A percentile compares a stretch with the other conserved stretches of the same genome.
These are phyloP conservation scores for Trichoderma arundinaceum DNA, from an alignment of 2,329 filamentous ascomycete genomes.

Conservation along the genomic window DNA sequence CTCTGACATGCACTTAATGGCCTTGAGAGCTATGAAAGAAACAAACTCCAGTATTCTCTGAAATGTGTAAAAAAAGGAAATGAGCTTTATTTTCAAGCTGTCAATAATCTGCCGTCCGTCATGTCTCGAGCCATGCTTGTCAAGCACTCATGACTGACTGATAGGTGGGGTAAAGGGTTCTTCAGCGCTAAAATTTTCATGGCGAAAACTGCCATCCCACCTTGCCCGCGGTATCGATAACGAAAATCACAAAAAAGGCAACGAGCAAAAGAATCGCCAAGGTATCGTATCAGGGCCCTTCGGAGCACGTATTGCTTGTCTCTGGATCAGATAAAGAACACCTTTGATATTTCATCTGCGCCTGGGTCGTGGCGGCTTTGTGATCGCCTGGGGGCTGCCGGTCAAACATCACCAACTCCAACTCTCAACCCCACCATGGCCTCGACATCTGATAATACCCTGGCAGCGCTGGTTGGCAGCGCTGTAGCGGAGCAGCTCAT, in stretches of 20 bases:
- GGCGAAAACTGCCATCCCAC: constrained; percentile 20
- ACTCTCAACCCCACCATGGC: constrained; percentile 27
- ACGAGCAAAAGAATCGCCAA: constrained; percentile 4
- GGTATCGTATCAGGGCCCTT: background rate
- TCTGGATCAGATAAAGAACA: background rate
- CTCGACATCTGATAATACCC: constrained; percentile 4
- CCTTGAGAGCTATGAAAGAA: background rate
- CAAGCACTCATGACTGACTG: background rate
- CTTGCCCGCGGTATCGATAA: constrained; percentile 14
- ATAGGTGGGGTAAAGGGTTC: constrained; percentile 16
- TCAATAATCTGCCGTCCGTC: no score
- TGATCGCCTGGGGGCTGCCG: background rate
- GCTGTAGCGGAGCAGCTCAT: constrained; percentile 28
- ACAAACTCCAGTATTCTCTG: no score
- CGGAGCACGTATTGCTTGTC: background rate
- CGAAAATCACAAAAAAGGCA: constrained; percentile 21
- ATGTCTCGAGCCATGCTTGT: background rate
- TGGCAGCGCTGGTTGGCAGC: constrained; percentile 27
- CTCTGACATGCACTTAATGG: background rate
- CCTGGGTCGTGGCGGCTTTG: constrained; percentile 5
- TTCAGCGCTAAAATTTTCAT: constrained; percentile 16
- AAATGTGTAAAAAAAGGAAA: no score
- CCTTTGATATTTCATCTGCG: background rate
- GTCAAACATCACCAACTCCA: constrained; percentile 11
- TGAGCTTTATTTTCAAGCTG: no score